Conservation (phyloP, 2,329 filamentous ascomycete species). For the Calonectria pseudoreteaudii region DNA sequence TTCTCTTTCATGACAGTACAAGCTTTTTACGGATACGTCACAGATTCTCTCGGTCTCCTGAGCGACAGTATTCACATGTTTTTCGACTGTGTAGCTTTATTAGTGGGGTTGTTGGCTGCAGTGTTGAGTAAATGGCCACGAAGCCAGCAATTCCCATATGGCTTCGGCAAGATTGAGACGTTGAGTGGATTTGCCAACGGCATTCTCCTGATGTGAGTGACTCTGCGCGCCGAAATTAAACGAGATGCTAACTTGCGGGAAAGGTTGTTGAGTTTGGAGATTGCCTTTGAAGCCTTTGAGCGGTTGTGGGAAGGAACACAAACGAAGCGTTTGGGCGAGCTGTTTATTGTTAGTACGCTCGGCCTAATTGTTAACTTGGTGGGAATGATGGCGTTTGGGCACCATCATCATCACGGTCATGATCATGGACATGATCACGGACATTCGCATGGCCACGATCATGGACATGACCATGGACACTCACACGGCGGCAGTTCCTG, state of each 20-base stretch:
- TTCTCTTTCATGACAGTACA: constrained; percentile 96
- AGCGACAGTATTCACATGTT: constrained; percentile 99
- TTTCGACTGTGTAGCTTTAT: constrained; percentile 93
- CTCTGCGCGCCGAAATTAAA: neutral
- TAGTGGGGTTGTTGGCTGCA: constrained; percentile 89
- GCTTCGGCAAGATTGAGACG: constrained; percentile 96
- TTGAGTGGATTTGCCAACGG: constrained; percentile 97
- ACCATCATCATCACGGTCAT: constrained; percentile 68
- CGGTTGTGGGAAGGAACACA: constrained; percentile 85
- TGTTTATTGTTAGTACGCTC: constrained; percentile 88
- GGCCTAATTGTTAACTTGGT: constrained; percentile 92
- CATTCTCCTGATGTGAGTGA: constrained; percentile 84
- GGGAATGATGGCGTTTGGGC: constrained; percentile 86
- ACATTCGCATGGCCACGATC: constrained; percentile 32
- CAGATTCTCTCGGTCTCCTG: constrained; percentile 92
- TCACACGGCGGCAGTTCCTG: constrained; percentile 52
- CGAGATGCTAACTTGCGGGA: constrained; percentile 23
- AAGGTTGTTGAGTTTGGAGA: constrained; percentile 93
- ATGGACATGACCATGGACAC: constrained; percentile 55
- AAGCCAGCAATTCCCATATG: constrained; percentile 89
- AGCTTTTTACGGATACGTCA: constrained; percentile 92
- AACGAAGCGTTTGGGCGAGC: constrained; percentile 85
- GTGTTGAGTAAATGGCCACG: constrained; percentile 98
- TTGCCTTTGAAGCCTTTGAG: constrained; percentile 94
- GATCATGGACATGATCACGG: constrained; percentile 47